Evolutionary conservation across 148 eudicot species (phyloP).

Genomic region (Drosera capensis): DNA sequence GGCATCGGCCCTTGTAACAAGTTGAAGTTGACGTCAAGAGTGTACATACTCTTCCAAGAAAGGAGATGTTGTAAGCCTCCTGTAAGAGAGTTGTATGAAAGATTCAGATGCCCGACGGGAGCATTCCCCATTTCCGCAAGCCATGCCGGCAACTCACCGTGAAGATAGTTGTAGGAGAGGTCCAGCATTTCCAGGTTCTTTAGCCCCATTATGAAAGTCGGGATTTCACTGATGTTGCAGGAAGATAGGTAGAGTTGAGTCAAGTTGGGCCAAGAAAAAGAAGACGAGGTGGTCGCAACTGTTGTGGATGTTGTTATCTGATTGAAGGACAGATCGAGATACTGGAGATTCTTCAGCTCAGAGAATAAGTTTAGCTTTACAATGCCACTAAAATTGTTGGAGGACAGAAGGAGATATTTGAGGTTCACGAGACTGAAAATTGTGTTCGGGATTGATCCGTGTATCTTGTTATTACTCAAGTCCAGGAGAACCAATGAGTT

Average conservation of each 20-base stretch:
- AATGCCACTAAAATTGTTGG: constrained; percentile 14
- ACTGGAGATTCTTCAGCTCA: not conserved
- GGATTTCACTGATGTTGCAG: constrained; percentile 13
- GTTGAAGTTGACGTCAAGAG: constrained; percentile 23
- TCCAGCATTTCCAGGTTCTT: constrained; percentile 3
- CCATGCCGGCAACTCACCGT: constrained; percentile 13
- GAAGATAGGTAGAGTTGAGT: not conserved
- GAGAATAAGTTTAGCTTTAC: constrained; percentile 8
- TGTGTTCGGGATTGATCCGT: constrained; percentile 6
- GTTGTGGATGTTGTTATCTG: not conserved
- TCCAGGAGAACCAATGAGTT: not conserved
- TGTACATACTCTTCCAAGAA: not conserved
- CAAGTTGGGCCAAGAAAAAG: not conserved
- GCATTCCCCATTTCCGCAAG: constrained; percentile 5
- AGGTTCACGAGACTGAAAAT: constrained; percentile 6
- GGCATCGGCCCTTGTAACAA: constrained; percentile 6
- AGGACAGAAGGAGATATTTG: not conserved
- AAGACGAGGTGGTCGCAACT: not conserved
- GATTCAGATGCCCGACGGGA: constrained; percentile 5
- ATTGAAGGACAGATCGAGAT: constrained; percentile 5
- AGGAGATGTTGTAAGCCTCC: constrained; percentile 9
- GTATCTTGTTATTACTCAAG: not conserved
- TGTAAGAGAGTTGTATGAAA: constrained; percentile 15
- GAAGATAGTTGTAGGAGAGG: constrained; percentile 9
- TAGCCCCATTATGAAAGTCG: constrained; percentile 4